Evolutionary conservation across 176 grass and related monocot species (phyloP), one percentile per base, ranked within the genome.

Genomic region (Luzula sylvatica): DNA sequence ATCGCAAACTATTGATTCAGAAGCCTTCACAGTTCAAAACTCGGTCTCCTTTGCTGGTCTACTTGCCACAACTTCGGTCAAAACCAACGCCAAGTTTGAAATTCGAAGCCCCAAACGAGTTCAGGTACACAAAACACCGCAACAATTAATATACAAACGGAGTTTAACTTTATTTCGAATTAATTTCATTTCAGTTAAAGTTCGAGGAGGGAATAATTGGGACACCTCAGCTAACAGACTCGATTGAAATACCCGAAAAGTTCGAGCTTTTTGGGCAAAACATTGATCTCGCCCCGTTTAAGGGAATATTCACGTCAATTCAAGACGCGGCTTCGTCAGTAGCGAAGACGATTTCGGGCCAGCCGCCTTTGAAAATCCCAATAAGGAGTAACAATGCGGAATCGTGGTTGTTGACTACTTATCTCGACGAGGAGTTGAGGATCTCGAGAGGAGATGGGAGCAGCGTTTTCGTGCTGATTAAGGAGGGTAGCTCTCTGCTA

Each of bases 11-110:
- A 86, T 98, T 24, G 92, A 98, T 72, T 82, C 92, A 7, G 78
- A 86, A 8, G 82, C 72, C 68, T 90, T 86, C 20, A 88, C 85
- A 3, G 85, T 90, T 72, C 85, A 90, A 68, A 98, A 98, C 71
- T 89, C 77, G 3, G 83, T 98, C 18, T 75, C 75, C 47, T 86
- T 98, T 76, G 62, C 85, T 7, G 85, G 85, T 27, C 85, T 74
- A 20, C 71, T 98, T 18, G 85, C 75, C 20, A 80, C 74, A 1
- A 83, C 74, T 14, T 86, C 81, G 47, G 59, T 98, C 23, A 71
- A 67, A 8, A 87, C 92, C 54, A 98, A 86, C 73, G 92, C 92
- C 43, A 98, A 86, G 54, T 96, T 96, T 73, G 92, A 96, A 77
- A 42, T 96, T 54, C 76, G 81, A 74, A 96, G 92, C 40, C 85